phyloP scores from a whole-genome alignment of 139 green algal species.

The Dunaliella sp. region DNA sequence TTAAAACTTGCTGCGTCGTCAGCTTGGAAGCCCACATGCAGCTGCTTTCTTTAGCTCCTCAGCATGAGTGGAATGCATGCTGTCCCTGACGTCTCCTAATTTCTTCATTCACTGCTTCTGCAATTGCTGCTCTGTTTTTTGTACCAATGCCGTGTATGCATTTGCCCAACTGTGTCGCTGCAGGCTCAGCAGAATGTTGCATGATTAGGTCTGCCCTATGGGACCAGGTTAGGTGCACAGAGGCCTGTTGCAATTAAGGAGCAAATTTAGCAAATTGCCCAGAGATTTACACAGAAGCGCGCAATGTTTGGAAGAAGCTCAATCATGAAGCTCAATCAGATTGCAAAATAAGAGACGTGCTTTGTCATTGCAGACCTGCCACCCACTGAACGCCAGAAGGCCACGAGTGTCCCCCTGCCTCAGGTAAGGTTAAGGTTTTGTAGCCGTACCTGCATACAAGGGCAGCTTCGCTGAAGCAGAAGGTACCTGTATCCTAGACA shows the following conservation, averaged over 20 bases:
- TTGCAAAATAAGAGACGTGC: too few species aligned
- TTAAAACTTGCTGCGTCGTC: background rate
- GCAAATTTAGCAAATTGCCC: too few species aligned
- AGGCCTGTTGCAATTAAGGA: too few species aligned
- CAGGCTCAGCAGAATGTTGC: too few species aligned
- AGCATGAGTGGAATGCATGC: background rate
- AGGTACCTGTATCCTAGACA: background rate
- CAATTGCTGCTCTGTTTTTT: too few species aligned
- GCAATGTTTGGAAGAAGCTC: too few species aligned
- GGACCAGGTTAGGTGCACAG: background rate
- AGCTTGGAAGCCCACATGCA: background rate
- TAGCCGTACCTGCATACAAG: too few species aligned
- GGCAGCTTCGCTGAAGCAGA: too few species aligned
- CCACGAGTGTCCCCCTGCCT: background rate
- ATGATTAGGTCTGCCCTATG: background rate
- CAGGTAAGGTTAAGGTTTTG: background rate
- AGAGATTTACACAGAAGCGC: background rate
- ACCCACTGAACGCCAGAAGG: background rate
- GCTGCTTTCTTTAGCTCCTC: background rate
- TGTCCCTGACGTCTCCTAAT: background rate
- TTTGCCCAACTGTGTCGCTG: too few species aligned
- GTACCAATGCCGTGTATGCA: too few species aligned
- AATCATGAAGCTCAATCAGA: too few species aligned
- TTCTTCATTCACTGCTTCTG: background rate
- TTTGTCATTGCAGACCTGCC: background rate